These are phyloP conservation scores for Phialophora verrucosa DNA, from an alignment of 2,329 filamentous ascomycete genomes.

Conservation along the genomic window DNA sequence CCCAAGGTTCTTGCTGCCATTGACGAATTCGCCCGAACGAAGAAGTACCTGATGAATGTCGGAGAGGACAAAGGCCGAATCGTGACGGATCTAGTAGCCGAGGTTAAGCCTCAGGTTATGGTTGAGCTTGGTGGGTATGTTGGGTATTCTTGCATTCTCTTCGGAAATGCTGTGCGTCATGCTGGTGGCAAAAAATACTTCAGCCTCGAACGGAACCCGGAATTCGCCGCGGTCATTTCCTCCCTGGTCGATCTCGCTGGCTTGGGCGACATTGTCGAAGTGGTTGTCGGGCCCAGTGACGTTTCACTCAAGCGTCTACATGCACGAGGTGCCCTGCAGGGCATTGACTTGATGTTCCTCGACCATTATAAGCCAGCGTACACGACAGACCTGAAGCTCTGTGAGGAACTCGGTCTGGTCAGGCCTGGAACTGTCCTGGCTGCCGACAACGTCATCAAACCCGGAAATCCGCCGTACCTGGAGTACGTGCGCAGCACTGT, in stretches of 20 bases:
- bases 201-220: conserved; percentile 74
- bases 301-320: conserved; percentile 68
- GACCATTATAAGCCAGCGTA: conserved; percentile 83
- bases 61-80: conserved; percentile 76
- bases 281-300: conserved; percentile 72
- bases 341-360: conserved; percentile 75
- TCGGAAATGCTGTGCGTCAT: conserved; percentile 68
- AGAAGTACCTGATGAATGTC: conserved; percentile 80
- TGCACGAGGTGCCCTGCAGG: conserved; percentile 57
- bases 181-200: conserved; percentile 70
- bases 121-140: conserved; percentile 82
- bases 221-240: conserved; percentile 72
- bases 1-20: conserved; percentile 69
- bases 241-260: conserved; percentile 76
- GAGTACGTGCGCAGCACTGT: conserved; percentile 61
- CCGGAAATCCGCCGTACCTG: conserved; percentile 53
- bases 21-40: conserved; percentile 69
- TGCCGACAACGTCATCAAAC: conserved; percentile 46
- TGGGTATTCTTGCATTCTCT: conserved; percentile 80
- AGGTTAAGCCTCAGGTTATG: conserved; percentile 71
- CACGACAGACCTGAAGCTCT: conserved; percentile 74
- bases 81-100: conserved; percentile 69
- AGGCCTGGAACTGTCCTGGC: conserved; percentile 55
- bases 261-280: conserved; percentile 70
- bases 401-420: conserved; percentile 72